These are phyloP conservation scores for Zymoseptoria brevis DNA, from an alignment of 2,329 filamentous ascomycete species.

Conservation along the genomic window DNA sequence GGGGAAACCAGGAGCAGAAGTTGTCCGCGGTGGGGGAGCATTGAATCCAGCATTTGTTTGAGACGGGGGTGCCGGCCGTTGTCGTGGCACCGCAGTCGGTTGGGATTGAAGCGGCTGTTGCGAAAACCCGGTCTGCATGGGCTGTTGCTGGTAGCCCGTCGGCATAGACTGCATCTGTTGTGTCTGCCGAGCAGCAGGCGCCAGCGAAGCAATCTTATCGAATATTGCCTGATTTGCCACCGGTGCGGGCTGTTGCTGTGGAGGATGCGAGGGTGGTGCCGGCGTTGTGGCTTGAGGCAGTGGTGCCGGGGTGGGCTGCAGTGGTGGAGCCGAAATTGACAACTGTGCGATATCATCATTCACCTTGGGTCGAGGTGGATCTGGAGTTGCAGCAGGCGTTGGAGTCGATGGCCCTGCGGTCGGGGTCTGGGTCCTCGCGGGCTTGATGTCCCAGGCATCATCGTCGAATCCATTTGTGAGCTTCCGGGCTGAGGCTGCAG, in stretches of 20 bases:
- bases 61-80: constrained; percentile 60
- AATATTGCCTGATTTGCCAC: constrained; percentile 42
- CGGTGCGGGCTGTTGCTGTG: constrained; percentile 33
- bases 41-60: constrained; percentile 53
- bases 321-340: constrained; percentile 53
- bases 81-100: constrained; percentile 43
- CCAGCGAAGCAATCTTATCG: constrained; percentile 38
- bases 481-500: constrained; percentile 39
- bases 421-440: constrained; percentile 51
- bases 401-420: constrained; percentile 32
- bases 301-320: constrained; percentile 48
- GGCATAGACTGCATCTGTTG: constrained; percentile 24
- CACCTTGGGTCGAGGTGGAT: constrained; percentile 43
- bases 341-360: constrained; percentile 65
- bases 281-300: constrained; percentile 36
- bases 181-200: constrained; percentile 16
- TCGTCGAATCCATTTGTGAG: constrained; percentile 71
- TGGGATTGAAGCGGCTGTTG: constrained; percentile 28
- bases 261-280: constrained; percentile 34
- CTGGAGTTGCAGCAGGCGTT: constrained; percentile 26
- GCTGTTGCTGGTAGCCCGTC: constrained; percentile 25
- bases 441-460: constrained; percentile 95
- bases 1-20: constrained; percentile 71
- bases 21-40: constrained; percentile 70
- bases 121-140: constrained; percentile 17